Evolutionary conservation across 805 yeast species (phyloP), one percentile per base, ranked within the genome.

Genomic region (Naumovozyma dairenensis): DNA sequence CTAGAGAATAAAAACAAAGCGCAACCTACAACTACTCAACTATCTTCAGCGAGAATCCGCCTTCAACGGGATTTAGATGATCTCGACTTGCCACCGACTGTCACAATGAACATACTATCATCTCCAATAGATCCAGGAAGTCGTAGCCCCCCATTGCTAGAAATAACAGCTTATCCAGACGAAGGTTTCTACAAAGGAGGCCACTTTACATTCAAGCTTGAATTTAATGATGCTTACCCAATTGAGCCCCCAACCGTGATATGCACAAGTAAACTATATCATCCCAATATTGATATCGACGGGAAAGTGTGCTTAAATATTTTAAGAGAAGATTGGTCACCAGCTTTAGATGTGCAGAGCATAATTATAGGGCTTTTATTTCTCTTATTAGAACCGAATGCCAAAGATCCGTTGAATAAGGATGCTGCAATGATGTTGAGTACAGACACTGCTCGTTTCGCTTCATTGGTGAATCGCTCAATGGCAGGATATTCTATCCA

Each of bases 311-410:
- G 98, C 53, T 67, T 89, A 39, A 89, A 89, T 53, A 87, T 89
- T 22, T 65, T 89, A 38, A 66, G 97, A 45, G 95, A 87, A 55
- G 97, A 89, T 55, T 89, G 98, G 98, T 77, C 86, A 19, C 97
- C 98, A 0, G 94, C 86, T 0, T 65, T 89, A 44, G 82, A 80
- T 38, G 62, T 89, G 50, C 84, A 81, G 52, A 69, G 87, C 4
- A 77, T 89, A 6, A 67, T 87, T 36, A 77, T 87, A 25, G 97
- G 98, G 0, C 66, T 89, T 34, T 72, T 86, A 48, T 86, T 80
- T 52, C 66, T 89, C 40, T 86, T 89, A 46, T 61, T 84, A 34
- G 96, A 89, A 45, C 95, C 96, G 6, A 89, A 85, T 53, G 80
- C 94, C 2, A 77, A 76, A 40, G 97, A 89, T 55, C 97, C 97